Base-by-base conservation (phyloP, 768 basidiomycete species). In the Fomitopsis serialis region DNA sequence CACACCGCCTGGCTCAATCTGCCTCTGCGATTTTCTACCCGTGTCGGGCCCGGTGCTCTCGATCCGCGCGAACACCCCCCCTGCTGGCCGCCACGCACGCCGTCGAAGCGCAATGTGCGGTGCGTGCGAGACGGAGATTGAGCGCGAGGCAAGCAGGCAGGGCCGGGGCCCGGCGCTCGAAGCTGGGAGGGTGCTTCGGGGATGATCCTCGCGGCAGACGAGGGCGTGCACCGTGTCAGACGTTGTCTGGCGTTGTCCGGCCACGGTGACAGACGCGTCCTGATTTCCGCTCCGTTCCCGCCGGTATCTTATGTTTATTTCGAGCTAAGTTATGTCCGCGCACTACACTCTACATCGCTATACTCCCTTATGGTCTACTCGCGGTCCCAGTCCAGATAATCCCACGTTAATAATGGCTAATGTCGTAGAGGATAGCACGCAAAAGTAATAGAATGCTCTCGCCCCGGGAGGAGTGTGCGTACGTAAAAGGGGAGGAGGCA, bases 241-340 rank as follows among this genome's bases (percentile, higher is more conserved):
- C n/a, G n/a, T n/a, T n/a, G n/a, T n/a, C n/a, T n/a, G n/a, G n/a
- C n/a, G n/a, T n/a, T n/a, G n/a, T n/a, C 5, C 29, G 11, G 29
- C 29, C 29, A 32, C 11, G 29, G 29, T 11, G 29, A 32, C 29
- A 32, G 29, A 32, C 29, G 29, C 29, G 29, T 11, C 29, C 29
- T 32, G 29, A 32, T 32, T 32, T 5, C 29, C 29, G 29, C 29
- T 32, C 29, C 29, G 24, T 19, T 47, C 29, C 46, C 46, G 46
- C 23, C 46, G 46, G 46, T 47, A 47, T 47, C 25, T 47, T 47
- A 47, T 47, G 46, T 47, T 47, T 47, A 47, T 47, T 47, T 47
- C 27, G 27, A 29, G 23, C 46, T 47, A 47, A 27, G n/a, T 47
- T 47, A 47, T 40, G 37, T 4, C 15, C 15, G 8, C 15, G 37